Evolutionary conservation across 75 land plant genomes (phyloP), one percentile per base, ranked within the genome.

Genomic region (Picea sitchensis): DNA sequence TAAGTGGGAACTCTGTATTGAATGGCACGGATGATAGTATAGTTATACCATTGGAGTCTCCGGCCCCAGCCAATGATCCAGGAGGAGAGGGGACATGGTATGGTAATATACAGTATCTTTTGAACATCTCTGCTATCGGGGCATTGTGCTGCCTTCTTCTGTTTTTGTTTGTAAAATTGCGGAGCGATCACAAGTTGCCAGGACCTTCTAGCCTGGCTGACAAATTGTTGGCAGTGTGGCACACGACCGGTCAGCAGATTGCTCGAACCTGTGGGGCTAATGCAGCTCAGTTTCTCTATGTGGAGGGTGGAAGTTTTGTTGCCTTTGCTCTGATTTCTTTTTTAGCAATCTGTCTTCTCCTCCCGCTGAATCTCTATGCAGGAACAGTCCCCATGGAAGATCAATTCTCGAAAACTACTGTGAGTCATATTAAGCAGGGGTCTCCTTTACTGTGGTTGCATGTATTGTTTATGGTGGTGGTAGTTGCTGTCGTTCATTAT

Each of bases 201-300:
- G 92, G 95, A 3, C 91, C 90, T 21, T 30, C 90, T 62, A 90
- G 83, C 51, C 79, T 94, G 32, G 41, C 57, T 15, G 21, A 91
- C 60, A 94, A 94, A 86, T 93, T 94, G 26, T 86, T 92, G 57
- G 88, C 97, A 14, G 95, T 91, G 44, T 90, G 92, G 92, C 91
- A 89, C 67, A 88, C 97, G 72, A 91, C 97, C 12, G 77, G 90
- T 26, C 83, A 80, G 65, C 93, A 94, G 82, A 91, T 94, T 73
- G 92, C 95, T 20, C 81, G 82, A 62, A 89, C 90, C 63, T 92
- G 91, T 73, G 97, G 97, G 5, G 97, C 97, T 23, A 94, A 94
- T 69, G 92, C 97, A 21, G 89, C 95, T 17, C 97, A 94, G 79
- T 94, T 91, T 78, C 88, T 94, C 56, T 68, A 87, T 20, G 83